Conservation (phyloP, 2,329 filamentous ascomycete genomes). For the Aspergillus neoniger region DNA sequence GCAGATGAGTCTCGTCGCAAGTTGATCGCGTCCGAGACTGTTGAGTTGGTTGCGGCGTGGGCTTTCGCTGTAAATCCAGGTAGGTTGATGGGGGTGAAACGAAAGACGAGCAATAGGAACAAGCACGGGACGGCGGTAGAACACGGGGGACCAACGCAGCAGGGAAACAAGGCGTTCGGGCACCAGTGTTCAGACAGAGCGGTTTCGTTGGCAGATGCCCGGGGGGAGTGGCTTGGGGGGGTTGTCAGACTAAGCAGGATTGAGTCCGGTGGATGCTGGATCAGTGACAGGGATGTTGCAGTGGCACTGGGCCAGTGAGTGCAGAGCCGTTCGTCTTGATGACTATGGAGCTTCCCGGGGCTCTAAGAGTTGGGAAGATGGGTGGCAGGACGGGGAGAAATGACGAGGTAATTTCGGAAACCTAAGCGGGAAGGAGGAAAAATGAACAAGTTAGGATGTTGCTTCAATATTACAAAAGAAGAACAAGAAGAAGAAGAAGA, state of each 20-base stretch:
- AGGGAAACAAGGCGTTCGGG: conserved; percentile 39
- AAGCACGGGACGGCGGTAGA: conserved; percentile 11
- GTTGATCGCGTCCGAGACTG: conserved; percentile 2
- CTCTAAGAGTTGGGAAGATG: conserved; percentile 14
- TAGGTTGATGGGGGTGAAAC: conserved; percentile 11
- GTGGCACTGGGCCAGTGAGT: conserved; percentile 28
- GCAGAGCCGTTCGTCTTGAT: conserved; percentile 23
- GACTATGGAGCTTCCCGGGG: conserved; percentile 13
- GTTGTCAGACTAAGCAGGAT: conserved; percentile 16
- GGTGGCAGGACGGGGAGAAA: conserved; percentile 11
- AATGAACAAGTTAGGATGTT: conserved; percentile 15
- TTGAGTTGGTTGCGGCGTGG: conserved; percentile 23
- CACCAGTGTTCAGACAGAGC: conserved; percentile 34
- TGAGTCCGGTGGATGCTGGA: conserved; percentile 29
- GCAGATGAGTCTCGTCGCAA: not conserved
- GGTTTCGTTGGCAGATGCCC: conserved; percentile 32
- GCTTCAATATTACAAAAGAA: conserved; percentile 1
- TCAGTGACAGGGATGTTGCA: conserved; percentile 38
- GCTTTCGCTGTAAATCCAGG: not conserved
- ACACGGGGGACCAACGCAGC: conserved; percentile 28
- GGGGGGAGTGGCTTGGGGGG: conserved; percentile 31
- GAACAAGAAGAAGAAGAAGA: not conserved
- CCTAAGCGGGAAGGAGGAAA: conserved; percentile 5
- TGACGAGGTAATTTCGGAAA: conserved; percentile 8
- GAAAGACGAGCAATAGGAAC: conserved; percentile 9